Base-by-base conservation (phyloP, 495 filamentous ascomycete genomes). In the Chlorociboria aeruginascens region DNA sequence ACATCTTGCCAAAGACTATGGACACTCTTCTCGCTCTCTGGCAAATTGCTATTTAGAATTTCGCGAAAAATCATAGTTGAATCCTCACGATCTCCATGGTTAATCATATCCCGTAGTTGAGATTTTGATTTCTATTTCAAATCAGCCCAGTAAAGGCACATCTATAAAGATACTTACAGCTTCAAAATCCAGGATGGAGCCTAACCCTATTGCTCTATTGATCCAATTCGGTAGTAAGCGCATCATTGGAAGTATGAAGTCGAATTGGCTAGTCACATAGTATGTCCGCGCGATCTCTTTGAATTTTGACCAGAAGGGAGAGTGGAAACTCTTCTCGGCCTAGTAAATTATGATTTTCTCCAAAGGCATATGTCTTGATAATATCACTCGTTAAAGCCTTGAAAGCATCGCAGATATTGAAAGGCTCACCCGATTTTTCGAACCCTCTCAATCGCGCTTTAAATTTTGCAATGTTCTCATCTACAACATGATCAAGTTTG, bases 401-500 rank as follows among this genome's bases (percentile, higher is more conserved):
- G 6, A 39, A 38, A 9, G 8, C 42, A 11, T 31, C 14, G 12
- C 14, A 3, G 12, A 50, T 12, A 32, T 37, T 50, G 1, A 50
- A 17, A 9, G 42, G 28, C 25, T 50, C 28, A 0, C 40, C 41
- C 13, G 3, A 29, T n/a, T 40, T 32, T 28, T 33, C 31, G 6
- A 40, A 32, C 17, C 32, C 40, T 25, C 11, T 11, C 25, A 50
- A 20, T 13, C 48, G 13, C 6, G 29, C 25, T 14, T 65, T 52
- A 0, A 78, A 54, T 28, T 64, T 60, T 11, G 66, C 55, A 1
- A 73, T 59, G 10, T 69, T 61, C 0, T 64, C 61, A 20, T 66
- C 57, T 1, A 79, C 63, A 3, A 66, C 51, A 3, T 68, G 66
- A 28, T 73, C 66, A 0, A 76, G 50, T 8, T 49, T 52, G 0